Evolutionary conservation across 768 basidiomycete genomes (phyloP).

Genomic region (Boletus tomentosulus): DNA sequence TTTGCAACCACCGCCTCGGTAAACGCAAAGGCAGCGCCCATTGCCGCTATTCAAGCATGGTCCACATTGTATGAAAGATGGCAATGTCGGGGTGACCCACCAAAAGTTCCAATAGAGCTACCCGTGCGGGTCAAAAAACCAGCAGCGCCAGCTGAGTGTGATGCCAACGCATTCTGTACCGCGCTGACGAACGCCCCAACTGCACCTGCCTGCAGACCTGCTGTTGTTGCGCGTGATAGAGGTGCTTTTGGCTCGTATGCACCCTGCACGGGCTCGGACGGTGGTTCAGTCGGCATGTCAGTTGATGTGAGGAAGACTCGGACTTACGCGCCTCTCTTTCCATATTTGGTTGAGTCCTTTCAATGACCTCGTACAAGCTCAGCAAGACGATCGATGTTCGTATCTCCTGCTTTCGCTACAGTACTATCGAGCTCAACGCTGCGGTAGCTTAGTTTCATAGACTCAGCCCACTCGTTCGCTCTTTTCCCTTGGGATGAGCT

Average conservation of each 20-base stretch:
- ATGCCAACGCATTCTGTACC: slow-evolving; percentile 76
- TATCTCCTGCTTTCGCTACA: slow-evolving; percentile 15
- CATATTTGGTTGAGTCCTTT: slow-evolving; percentile 15
- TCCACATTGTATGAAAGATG: background rate
- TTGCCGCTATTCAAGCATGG: slow-evolving; percentile 56
- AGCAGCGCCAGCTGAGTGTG: slow-evolving; percentile 73
- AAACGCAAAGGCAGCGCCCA: slow-evolving; percentile 83
- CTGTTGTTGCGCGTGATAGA: slow-evolving; percentile 50
- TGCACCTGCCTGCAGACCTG: slow-evolving; percentile 60
- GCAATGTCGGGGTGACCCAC: slow-evolving; percentile 41
- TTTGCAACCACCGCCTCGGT: slow-evolving; percentile 83
- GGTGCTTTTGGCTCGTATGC: slow-evolving; percentile 50
- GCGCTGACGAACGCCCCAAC: slow-evolving; percentile 68
- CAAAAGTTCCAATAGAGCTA: slow-evolving; percentile 87
- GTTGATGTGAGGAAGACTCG: background rate
- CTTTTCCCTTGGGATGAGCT: slow-evolving; percentile 41
- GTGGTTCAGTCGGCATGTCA: slow-evolving; percentile 21
- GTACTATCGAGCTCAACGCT: slow-evolving; percentile 8
- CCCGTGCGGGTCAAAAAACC: slow-evolving; percentile 87
- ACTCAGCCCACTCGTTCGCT: slow-evolving; percentile 35
- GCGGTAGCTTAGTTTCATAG: slow-evolving; percentile 32
- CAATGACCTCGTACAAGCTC: slow-evolving; percentile 37
- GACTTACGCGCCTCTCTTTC: slow-evolving; percentile 7
- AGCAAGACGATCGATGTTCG: slow-evolving; percentile 43
- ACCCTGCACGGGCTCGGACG: slow-evolving; percentile 14